These are phyloP conservation scores for Solanum raphanifolium DNA, from an alignment of 257 asterid genomes.

Conservation along the genomic window DNA sequence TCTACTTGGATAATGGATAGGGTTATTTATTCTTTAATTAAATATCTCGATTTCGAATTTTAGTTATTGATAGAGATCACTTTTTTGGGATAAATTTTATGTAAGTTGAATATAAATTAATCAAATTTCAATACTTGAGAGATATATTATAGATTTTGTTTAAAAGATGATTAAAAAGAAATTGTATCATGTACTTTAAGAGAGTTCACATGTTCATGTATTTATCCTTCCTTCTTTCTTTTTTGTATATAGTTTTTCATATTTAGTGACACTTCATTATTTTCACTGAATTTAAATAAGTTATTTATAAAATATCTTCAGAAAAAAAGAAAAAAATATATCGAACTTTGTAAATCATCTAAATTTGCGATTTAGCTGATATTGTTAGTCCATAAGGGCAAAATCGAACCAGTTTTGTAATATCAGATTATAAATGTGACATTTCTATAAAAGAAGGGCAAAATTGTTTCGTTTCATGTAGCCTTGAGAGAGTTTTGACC, in stretches of 20 bases:
- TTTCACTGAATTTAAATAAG: not conserved
- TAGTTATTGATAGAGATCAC: not conserved
- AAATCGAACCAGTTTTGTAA: not conserved
- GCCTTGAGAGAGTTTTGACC: too few species aligned
- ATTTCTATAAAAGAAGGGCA: not conserved
- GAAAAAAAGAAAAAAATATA: too few species aligned
- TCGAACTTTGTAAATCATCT: not conserved
- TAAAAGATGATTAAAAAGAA: not conserved
- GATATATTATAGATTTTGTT: too few species aligned
- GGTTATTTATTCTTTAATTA: not conserved
- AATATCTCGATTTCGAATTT: accelerated
- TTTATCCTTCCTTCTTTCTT: not conserved
- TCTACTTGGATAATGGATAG: not conserved
- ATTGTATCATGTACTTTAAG: not conserved
- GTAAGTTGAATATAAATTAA: too few species aligned
- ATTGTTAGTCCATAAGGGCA: not conserved
- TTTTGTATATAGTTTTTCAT: not conserved
- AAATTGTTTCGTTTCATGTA: not conserved
- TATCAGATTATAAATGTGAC: too few species aligned
- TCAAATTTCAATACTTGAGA: too few species aligned
- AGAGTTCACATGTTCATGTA: not conserved
- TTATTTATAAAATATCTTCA: not conserved
- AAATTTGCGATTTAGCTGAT: not conserved
- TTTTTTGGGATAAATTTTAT: too few species aligned
- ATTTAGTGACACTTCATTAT: not conserved